These are phyloP conservation scores for Aspergillus sojae DNA, from an alignment of 2,329 filamentous ascomycete species.

Conservation along the genomic window DNA sequence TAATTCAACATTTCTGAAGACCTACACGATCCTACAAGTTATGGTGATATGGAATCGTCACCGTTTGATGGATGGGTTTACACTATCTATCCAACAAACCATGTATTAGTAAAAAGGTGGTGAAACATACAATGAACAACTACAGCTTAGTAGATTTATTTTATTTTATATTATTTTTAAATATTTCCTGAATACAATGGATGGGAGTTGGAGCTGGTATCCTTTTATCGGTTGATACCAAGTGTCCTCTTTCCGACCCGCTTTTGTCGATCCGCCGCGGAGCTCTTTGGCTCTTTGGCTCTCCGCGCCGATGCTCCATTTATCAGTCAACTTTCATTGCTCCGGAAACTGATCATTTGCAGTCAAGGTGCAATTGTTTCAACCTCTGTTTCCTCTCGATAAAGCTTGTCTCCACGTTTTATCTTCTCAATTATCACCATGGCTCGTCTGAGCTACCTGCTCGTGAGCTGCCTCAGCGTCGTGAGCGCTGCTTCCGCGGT, in stretches of 20 bases:
- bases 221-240: slow-evolving; percentile 23
- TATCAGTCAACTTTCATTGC: background rate
- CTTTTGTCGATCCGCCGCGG: slow-evolving; percentile 9
- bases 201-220: no score
- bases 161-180: background rate
- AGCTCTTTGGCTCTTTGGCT: slow-evolving; percentile 5
- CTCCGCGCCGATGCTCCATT: slow-evolving; percentile 9
- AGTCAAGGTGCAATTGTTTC: background rate
- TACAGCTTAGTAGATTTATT: background rate
- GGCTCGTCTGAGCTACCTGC: slow-evolving; percentile 49
- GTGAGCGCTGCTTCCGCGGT: slow-evolving; percentile 76
- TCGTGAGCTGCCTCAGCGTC: slow-evolving; percentile 55
- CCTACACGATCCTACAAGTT: background rate
- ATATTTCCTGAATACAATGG: background rate
- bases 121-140: background rate
- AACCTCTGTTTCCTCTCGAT: background rate
- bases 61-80: background rate
- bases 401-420: background rate
- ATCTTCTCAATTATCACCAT: slow-evolving; percentile 30
- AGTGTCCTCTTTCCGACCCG: slow-evolving; percentile 36
- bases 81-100: background rate
- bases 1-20: background rate
- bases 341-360: background rate
- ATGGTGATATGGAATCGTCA: background rate
- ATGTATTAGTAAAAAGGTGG: background rate